A percentile compares a stretch with the other conserved stretches of the same genome.
Conservation (phyloP, 495 filamentous ascomycete species). For the Penicillium cinerascens region DNA sequence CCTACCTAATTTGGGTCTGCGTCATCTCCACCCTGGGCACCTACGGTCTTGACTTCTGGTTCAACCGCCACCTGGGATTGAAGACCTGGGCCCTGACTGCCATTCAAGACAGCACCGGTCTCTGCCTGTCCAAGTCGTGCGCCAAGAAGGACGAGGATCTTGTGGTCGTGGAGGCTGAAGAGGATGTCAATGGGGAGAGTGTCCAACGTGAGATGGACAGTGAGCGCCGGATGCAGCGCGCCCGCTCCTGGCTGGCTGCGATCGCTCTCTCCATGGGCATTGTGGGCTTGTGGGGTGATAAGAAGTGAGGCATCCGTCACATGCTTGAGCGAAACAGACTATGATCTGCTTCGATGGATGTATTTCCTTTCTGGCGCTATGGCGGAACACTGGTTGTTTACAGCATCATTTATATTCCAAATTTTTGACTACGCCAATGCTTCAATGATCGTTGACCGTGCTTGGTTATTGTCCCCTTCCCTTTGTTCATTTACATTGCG, state of each 20-base stretch:
- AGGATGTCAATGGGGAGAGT: conserved; percentile 75
- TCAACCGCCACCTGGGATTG: conserved; percentile 36
- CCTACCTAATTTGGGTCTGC: conserved; percentile 79
- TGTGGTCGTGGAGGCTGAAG: conserved; percentile 52
- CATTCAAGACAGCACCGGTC: conserved; percentile 27
- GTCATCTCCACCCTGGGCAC: conserved; percentile 53
- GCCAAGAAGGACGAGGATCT: conserved; percentile 67
- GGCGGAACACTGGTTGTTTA: conserved; percentile 8
- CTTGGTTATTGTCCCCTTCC: background rate
- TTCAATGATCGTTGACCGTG: background rate
- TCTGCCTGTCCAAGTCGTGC: conserved; percentile 12
- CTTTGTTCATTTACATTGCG: background rate
- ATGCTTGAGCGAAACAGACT: background rate
- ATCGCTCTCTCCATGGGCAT: conserved; percentile 70
- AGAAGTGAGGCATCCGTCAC: conserved; percentile 20
- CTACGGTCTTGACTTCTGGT: conserved; percentile 54
- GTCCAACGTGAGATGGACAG: conserved; percentile 66
- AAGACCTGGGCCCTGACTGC: conserved; percentile 27
- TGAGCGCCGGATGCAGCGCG: conserved; percentile 58
- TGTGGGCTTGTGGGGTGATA: conserved; percentile 88
- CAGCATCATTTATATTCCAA: background rate
- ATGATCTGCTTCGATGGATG: background rate
- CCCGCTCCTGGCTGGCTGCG: conserved; percentile 58
- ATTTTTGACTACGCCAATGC: background rate
- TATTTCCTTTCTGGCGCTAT: background rate